Percentiles rank a stretch among this genome's conserved stretches.
phyloP scores from a whole-genome alignment of 2,329 filamentous ascomycete species.

The Pseudogymnoascus sp. region DNA sequence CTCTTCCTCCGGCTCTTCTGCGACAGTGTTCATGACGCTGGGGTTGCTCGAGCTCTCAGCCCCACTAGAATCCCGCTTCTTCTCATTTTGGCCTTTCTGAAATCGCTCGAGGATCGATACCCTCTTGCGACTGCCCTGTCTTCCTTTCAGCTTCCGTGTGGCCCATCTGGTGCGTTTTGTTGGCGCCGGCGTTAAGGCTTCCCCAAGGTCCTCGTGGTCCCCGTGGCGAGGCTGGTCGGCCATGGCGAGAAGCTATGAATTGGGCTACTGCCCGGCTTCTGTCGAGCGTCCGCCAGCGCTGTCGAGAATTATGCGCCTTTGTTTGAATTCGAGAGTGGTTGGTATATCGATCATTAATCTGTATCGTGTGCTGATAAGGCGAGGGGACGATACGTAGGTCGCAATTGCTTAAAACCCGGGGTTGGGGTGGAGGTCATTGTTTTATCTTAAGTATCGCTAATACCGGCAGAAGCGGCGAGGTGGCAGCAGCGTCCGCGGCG shows the following conservation, averaged over 20 bases:
- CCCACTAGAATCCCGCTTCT: constrained; percentile 51
- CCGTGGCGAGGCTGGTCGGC: constrained; percentile 18
- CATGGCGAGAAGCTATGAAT: constrained; percentile 23
- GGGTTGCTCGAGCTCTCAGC: constrained; percentile 21
- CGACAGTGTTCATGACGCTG: constrained; percentile 15
- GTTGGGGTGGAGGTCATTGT: constrained; percentile 4
- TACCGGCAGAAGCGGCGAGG: constrained; percentile 6
- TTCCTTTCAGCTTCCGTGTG: constrained; percentile 75
- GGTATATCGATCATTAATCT: constrained; percentile 5
- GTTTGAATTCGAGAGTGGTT: not conserved
- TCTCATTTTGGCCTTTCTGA: constrained; percentile 62
- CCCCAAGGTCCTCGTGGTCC: constrained; percentile 16
- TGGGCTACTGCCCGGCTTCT: constrained; percentile 6
- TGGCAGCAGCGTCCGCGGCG: constrained; percentile 4
- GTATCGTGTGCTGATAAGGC: not conserved
- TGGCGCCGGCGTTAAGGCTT: constrained; percentile 45
- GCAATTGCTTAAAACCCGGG: not conserved
- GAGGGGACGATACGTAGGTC: not conserved
- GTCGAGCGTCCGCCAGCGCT: constrained; percentile 6
- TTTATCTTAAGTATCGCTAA: constrained; percentile 1
- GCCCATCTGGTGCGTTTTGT: constrained; percentile 89
- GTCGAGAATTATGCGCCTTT: constrained; percentile 1
- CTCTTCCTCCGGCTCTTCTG: constrained; percentile 13
- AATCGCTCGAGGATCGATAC: constrained; percentile 72
- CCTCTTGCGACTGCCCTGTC: constrained; percentile 71